Base-by-base conservation (phyloP, 2,329 filamentous ascomycete species). In the Hymenoscyphus salicellus region DNA sequence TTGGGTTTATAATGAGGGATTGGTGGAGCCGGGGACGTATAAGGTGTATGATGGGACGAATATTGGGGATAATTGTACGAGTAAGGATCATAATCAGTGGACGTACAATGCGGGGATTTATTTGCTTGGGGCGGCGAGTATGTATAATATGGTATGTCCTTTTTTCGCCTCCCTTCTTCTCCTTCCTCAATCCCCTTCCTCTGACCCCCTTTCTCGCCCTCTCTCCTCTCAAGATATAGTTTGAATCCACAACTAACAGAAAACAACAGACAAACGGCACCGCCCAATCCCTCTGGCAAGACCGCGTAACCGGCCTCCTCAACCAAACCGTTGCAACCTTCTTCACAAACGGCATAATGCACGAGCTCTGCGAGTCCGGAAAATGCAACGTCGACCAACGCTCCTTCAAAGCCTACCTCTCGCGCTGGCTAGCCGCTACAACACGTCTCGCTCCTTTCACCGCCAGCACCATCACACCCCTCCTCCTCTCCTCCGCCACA, bases 41-140 rank as follows among this genome's bases (percentile, higher is more conserved):
- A 64, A 72, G n/a, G 78, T 91, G 28, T 89, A 81, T 68, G 89
- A 89, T 69, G 89, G 88, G 43, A 83, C 83, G 6, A 81, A 84
- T 63, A 83, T 83, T 57, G 77, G 77, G 8, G 78, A 78, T 56
- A 85, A 88, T 69, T 91, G 88, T 75, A 83, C 82, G 1, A 73
- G 79, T 2, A 79, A 87, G 64, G 82, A 83, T 17, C 83, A 82
- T 1, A 85, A 87, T 67, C 86, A 89, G 69, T 92, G 88, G 80
- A 84, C 85, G 1, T 90, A 90, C 77, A 91, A 90, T 71, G 81
- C 84, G 4, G 89, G 88, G 17, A 83, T 84, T 8, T 88, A 87
- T 72, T 81, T 92, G 52, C 81, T 86, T 4, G 88, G 88, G 4
- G 83, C 73, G 5, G 78, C 79, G 2, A 77, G 76, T 58, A 78